Percentiles rank a stretch among this genome's conserved stretches.
Conservation (phyloP, 2,329 filamentous ascomycete species). For the Chaetomium sp. region DNA sequence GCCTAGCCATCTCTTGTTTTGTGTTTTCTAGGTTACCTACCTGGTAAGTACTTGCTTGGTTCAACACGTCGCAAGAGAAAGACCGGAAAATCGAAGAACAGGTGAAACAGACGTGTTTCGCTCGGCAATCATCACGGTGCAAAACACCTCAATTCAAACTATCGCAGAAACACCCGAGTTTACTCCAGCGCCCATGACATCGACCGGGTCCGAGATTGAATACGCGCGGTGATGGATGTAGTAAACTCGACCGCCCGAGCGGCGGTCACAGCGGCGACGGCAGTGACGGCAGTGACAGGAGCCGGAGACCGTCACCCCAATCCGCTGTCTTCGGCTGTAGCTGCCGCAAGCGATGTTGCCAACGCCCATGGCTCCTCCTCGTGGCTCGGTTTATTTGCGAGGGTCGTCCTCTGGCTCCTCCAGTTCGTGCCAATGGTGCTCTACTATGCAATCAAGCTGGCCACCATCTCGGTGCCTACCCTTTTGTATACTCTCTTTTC, state of each 20-base stretch:
- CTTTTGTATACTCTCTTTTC: slow-evolving; percentile 89
- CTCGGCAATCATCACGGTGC: background rate
- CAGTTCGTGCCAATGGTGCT: slow-evolving; percentile 60
- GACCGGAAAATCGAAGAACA: background rate
- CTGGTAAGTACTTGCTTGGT: background rate
- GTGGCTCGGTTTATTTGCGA: slow-evolving; percentile 61
- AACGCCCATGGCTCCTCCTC: slow-evolving; percentile 48
- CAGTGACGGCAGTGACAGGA: slow-evolving; percentile 37
- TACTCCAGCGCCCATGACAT: slow-evolving; percentile 3
- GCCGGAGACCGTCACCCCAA: slow-evolving; percentile 27
- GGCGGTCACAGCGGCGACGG: slow-evolving; percentile 34
- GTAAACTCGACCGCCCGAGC: slow-evolving; percentile 27
- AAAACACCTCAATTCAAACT: background rate
- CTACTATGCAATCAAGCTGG: slow-evolving; percentile 82
- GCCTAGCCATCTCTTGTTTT: background rate
- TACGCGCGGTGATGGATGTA: slow-evolving; percentile 27
- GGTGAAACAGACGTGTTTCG: background rate
- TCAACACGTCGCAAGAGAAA: background rate
- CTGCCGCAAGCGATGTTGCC: slow-evolving; percentile 42
- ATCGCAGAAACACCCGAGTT: background rate
- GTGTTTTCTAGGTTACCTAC: background rate
- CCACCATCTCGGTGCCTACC: slow-evolving; percentile 85
- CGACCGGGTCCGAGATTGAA: background rate
- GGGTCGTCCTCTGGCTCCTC: slow-evolving; percentile 57
- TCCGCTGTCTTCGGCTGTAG: slow-evolving; percentile 46